Base-by-base conservation (phyloP, 2,329 filamentous ascomycete genomes). In the Simplicillium sp. region DNA sequence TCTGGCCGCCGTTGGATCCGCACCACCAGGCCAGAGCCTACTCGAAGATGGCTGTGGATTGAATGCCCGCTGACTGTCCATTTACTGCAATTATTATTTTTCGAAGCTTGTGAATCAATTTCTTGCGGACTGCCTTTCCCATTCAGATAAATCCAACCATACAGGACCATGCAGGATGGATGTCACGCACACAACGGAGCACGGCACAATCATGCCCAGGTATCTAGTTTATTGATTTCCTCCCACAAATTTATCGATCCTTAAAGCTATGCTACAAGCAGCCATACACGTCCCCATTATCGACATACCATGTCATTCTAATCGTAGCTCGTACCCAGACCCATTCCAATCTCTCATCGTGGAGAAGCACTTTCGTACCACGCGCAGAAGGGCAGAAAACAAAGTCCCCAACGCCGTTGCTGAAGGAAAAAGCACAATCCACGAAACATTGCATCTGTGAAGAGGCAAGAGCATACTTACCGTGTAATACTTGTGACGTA, bases 301-400 rank as follows among this genome's bases (percentile, higher is more conserved):
- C 9, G 20, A 25, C 20, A 6, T 25, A 9, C 9, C 5, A 25
- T 25, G 20, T 25, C 20, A 25, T 25, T 25, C 20, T 25, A 25
- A 25, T 25, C 49, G 41, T 52, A 48, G 46, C 46, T 50, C 49
- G 46, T 49, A 38, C 50, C 43, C 35, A 44, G 44, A 52, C 47
- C 52, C 49, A 60, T 58, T 41, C 37, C 33, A 42, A 32, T 58
- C 57, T 54, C 58, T 50, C 46, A 45, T 46, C 58, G 61, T 65
- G 60, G 61, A 63, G 61, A 66, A 66, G 61, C 61, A 55, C 62
- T 69, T 71, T 71, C 68, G 58, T 64, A 62, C 66, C 67, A 67
- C 67, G 62, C 60, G 63, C 60, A 61, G 58, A 60, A 60, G 59
- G 56, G 56, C 53, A 61, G 50, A 49, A 42, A 46, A 50, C 51